phyloP scores from a whole-genome alignment of 2,329 filamentous ascomycete genomes.

The Scedosporium dehoogii region DNA sequence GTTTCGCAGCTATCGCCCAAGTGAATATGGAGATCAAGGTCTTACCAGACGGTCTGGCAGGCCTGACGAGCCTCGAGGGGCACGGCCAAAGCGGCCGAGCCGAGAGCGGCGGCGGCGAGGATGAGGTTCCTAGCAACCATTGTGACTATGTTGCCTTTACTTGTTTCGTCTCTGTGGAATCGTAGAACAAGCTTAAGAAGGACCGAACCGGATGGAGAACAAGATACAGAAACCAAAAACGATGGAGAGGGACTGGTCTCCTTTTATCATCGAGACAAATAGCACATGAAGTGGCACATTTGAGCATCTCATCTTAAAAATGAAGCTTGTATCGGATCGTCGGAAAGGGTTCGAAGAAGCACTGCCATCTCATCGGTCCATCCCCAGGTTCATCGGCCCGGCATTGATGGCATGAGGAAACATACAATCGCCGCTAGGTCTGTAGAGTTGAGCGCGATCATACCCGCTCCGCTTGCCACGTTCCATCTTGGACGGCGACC shows the following conservation, averaged over 20 bases:
- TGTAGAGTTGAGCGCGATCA: too few species aligned
- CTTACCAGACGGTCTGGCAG: neutral
- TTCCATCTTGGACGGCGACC: too few species aligned
- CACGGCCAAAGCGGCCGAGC: neutral
- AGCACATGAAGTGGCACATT: neutral
- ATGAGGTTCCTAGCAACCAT: neutral
- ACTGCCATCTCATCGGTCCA: neutral
- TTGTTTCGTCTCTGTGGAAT: neutral
- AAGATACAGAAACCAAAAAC: neutral
- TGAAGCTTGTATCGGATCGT: neutral
- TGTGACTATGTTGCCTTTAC: neutral
- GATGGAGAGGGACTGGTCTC: neutral
- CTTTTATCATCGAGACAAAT: neutral
- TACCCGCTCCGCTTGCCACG: too few species aligned
- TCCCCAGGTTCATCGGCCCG: neutral
- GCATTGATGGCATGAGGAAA: neutral
- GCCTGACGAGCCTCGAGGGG: slow-evolving; percentile 4
- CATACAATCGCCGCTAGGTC: too few species aligned
- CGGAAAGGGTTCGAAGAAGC: neutral
- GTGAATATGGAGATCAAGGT: too few species aligned
- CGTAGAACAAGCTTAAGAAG: neutral
- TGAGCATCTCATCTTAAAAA: neutral
- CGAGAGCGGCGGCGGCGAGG: neutral
- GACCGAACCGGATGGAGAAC: neutral
- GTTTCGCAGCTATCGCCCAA: too few species aligned